Conservation (phyloP, 495 filamentous ascomycete genomes). For the Tuber magnatum region DNA sequence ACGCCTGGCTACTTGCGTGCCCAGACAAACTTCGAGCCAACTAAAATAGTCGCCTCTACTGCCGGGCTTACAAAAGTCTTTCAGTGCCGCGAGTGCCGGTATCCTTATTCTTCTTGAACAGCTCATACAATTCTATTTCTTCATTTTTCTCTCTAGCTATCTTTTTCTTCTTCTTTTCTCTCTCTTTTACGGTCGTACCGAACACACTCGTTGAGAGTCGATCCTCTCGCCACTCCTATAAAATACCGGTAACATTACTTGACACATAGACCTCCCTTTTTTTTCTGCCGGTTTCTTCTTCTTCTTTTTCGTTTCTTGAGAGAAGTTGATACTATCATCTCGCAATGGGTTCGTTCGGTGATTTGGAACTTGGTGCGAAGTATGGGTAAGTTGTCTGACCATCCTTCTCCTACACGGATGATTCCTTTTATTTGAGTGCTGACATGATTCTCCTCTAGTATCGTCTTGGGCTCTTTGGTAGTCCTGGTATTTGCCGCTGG, state of each 20-base stretch:
- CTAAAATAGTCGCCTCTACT: neutral
- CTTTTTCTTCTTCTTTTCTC: neutral
- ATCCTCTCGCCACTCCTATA: neutral
- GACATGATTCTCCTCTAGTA: constrained; percentile 8
- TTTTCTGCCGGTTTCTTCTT: neutral
- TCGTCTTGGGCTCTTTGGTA: constrained; percentile 33
- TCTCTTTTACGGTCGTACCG: neutral
- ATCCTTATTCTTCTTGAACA: neutral
- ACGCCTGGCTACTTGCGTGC: neutral
- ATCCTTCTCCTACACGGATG: neutral
- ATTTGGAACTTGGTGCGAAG: constrained; percentile 34
- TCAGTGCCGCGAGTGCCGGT: neutral
- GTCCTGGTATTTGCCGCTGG: constrained; percentile 37
- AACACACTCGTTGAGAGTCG: neutral
- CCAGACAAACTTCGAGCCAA: neutral
- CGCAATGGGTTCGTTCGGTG: constrained; percentile 34
- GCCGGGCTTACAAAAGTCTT: neutral
- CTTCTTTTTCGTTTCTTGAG: neutral
- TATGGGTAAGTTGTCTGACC: constrained; percentile 28
- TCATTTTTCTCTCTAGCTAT: neutral
- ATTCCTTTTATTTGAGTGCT: constrained; percentile 2
- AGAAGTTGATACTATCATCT: neutral
- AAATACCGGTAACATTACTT: neutral
- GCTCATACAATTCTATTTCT: neutral
- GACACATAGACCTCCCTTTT: neutral